Evolutionary conservation across 2,329 filamentous ascomycete genomes (phyloP).

Genomic region (Phoma sp.): DNA sequence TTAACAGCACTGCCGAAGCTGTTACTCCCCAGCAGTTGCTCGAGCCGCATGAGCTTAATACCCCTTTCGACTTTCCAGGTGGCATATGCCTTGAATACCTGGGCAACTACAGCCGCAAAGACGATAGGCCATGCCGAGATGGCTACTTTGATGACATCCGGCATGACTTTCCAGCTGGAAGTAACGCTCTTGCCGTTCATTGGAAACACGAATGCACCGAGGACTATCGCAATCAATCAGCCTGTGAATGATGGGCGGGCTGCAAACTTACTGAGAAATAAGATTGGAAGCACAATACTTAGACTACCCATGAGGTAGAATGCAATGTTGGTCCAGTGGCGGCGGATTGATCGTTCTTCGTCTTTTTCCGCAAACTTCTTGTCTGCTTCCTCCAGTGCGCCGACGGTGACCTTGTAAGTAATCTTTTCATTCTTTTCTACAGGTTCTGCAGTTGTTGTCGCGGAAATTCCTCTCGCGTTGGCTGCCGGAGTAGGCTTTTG

Average conservation of each 20-base stretch:
- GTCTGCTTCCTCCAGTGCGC: not conserved
- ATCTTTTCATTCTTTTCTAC: not conserved
- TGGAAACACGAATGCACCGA: not conserved
- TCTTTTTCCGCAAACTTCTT: not conserved
- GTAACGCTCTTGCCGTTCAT: not conserved
- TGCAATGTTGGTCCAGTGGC: not conserved
- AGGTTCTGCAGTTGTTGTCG: not conserved
- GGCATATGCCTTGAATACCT: not conserved
- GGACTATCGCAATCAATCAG: not conserved
- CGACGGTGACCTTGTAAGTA: not conserved
- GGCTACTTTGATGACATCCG: not conserved
- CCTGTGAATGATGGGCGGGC: not conserved
- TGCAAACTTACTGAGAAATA: not conserved
- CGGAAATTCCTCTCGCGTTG: not conserved
- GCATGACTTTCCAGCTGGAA: not conserved
- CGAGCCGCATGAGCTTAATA: not conserved
- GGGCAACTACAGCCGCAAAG: not conserved
- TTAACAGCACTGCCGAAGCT: not conserved
- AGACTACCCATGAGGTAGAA: not conserved
- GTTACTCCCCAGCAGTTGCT: not conserved
- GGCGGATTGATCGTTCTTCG: not conserved
- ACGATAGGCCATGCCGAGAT: conserved; percentile 1
- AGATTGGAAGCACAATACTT: not conserved
- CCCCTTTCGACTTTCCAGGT: not conserved
- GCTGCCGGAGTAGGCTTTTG: not conserved